A percentile compares a stretch with the other conserved stretches of the same genome.
These are phyloP conservation scores for Tillandsia fasciculata DNA, from an alignment of 176 grass and related monocot species.

Conservation along the genomic window DNA sequence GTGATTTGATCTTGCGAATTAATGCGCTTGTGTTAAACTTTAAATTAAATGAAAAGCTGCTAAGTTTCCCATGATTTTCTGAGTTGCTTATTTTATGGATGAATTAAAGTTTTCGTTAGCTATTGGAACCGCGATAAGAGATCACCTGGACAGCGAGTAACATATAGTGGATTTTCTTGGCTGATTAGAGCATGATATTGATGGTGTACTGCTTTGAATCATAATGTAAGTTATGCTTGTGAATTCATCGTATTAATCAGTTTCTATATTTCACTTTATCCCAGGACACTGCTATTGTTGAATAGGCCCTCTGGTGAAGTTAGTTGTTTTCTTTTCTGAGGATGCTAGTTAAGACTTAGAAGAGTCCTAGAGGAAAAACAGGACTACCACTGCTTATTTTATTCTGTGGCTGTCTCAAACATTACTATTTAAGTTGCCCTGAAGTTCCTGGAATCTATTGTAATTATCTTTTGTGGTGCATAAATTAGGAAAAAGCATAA, in stretches of 20 bases:
- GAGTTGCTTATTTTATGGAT: too few relatives aligned
- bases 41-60: too few relatives aligned
- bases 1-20: too few relatives aligned
- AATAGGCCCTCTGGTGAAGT: neutral
- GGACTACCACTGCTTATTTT: neutral
- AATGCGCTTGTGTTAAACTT: too few relatives aligned
- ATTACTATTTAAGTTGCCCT: neutral
- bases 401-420: neutral
- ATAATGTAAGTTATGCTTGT: neutral
- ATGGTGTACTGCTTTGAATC: neutral
- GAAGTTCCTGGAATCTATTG: neutral
- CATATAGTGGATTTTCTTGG: neutral
- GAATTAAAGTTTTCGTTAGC: neutral
- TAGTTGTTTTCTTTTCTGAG: neutral
- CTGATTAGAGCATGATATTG: neutral
- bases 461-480: neutral
- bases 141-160: neutral
- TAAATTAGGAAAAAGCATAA: too few relatives aligned
- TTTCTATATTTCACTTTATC: too few relatives aligned
- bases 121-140: too few relatives aligned
- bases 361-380: too few relatives aligned
- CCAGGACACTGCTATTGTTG: too few relatives aligned
- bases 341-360: neutral
- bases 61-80: too few relatives aligned
- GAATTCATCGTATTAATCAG: too few relatives aligned